Base-by-base conservation (phyloP, 164 flowering plant species). In the Aristolochia contorta region DNA sequence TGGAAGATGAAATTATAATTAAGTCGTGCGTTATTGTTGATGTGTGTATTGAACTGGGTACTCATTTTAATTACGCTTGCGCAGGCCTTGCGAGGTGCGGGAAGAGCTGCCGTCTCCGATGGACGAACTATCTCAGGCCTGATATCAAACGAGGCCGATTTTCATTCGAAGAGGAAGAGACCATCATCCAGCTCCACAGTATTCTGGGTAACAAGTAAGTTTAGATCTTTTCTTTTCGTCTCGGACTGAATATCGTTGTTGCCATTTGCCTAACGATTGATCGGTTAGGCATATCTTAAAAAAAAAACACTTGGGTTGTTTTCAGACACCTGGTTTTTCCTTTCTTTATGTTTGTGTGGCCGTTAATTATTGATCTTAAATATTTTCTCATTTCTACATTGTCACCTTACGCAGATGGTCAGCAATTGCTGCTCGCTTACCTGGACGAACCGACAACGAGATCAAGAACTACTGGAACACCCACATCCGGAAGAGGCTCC, bases 381-480 rank as follows among this genome's bases (percentile, higher is more conserved):
- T 27, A 27, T 27, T 27, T 27, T 2, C 5, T 27, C 30, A 27
- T 27, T 2, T 27, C 3, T 27, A 27, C 30, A 5, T 27, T 27
- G 30, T 27, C 5, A 27, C 30, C n/a, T n/a, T n/a, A 27, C 30
- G 5, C 30, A 89, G 97, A 71, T 91, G 97, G 97, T 91, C 97
- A 6, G 84, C 92, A 6, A 91, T 91, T 67, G 97, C 97, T 45
- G 84, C 94, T 65, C 80, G 89, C 7, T 79, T 91, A 53, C 97
- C 97, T 0, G 97, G 97, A 61, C 78, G 96, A 70, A 91, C 95
- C 1, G 97, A 91, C 65, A 91, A 91, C 47, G 97, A 91, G 65
- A 86, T 91, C 59, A 91, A 91, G 76, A 91, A 91, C 76, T 91
- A 82, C 67, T 91, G 98, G 98, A 91, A 91, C 78, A 91, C 98